Base-by-base conservation (phyloP, 2,329 filamentous ascomycete species). In the Ophiostoma perfectum region DNA sequence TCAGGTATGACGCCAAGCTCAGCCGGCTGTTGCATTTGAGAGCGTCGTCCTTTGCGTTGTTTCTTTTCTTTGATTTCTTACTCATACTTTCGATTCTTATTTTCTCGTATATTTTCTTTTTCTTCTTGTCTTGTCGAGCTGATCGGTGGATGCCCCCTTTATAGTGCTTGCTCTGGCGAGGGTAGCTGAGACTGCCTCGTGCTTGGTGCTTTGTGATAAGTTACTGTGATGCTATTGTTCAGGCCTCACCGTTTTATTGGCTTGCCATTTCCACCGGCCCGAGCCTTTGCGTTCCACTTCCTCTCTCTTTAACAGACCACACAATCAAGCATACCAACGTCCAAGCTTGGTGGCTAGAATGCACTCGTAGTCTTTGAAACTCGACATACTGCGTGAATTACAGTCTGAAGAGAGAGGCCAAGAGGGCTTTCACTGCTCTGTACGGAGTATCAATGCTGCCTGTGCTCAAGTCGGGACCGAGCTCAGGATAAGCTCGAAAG, bases 161-260 rank as follows among this genome's bases (percentile, higher is more conserved):
- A 27, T 16, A 27, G 18, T 55, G 49, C 49, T 55, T 55, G 14
- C 14, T 55, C n/a, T 55, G 49, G 27, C 27, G 27, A 27, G 27
- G 2, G 1, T 4, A 2, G 9, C 52, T 52, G 16, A 18, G 47
- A 47, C 44, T 47, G 6, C 42, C 42, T 6, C 42, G 7, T 44
- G 42, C 42, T 44, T 27, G 27, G 42, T 44, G 42, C 42, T 27
- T 18, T 52, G 47, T 52, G 47, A 52, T 52, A 27, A 27, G 27
- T 1, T 52, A 18, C n/a, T 55, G 55, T 60, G 55, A 60, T 60
- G 11, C 27, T 12, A 14, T 9, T 4, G 8, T 27, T 55, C 14
- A 27, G 55, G 55, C 55, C 55, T 60, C 27, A 60, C 55, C 55
- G 55, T 60, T 60, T 60, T 39, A 60, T 60, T 27, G 55, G 55